These are phyloP conservation scores for Aspergillus persii DNA, from an alignment of 2,329 filamentous ascomycete species.

Conservation along the genomic window DNA sequence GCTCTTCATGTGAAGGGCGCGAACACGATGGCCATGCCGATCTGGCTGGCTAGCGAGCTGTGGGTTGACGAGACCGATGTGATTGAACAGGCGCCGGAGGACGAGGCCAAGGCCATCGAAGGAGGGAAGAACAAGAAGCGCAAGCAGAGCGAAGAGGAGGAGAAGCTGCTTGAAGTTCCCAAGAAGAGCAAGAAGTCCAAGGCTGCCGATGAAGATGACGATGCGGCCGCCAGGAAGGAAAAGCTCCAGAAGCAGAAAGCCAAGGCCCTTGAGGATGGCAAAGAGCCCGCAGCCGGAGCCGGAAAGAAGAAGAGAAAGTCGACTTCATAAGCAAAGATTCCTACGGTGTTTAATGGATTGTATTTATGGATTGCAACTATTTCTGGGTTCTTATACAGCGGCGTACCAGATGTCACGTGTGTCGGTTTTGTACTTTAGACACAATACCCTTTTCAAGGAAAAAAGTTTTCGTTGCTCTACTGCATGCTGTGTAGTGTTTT, in stretches of 20 bases:
- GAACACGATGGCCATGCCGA: slow-evolving; percentile 82
- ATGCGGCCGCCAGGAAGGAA: slow-evolving; percentile 43
- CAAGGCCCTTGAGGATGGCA: slow-evolving; percentile 45
- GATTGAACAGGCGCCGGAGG: slow-evolving; percentile 48
- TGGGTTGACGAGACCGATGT: slow-evolving; percentile 80
- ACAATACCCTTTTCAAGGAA: slow-evolving; percentile 23
- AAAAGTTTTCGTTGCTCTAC: slow-evolving; percentile 14
- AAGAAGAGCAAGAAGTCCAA: slow-evolving; percentile 44
- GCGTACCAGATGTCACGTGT: slow-evolving; percentile 34
- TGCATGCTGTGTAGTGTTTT: not conserved
- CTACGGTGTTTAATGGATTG: slow-evolving; percentile 28
- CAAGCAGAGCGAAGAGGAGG: slow-evolving; percentile 36
- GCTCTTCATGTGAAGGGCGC: slow-evolving; percentile 87
- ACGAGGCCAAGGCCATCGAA: slow-evolving; percentile 33
- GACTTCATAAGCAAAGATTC: slow-evolving; percentile 30
- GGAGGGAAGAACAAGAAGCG: slow-evolving; percentile 56
- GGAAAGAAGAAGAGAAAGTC: slow-evolving; percentile 42
- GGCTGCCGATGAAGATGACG: slow-evolving; percentile 37
- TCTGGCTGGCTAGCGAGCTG: slow-evolving; percentile 90
- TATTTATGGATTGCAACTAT: slow-evolving; percentile 21
- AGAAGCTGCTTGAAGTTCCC: slow-evolving; percentile 30
- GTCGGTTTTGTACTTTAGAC: slow-evolving; percentile 24
- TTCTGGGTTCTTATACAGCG: slow-evolving; percentile 26
- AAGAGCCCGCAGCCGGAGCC: slow-evolving; percentile 24
- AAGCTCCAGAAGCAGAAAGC: slow-evolving; percentile 52